Conservation (phyloP, 345 rosid species). For the Eucalyptus camaldulensis region DNA sequence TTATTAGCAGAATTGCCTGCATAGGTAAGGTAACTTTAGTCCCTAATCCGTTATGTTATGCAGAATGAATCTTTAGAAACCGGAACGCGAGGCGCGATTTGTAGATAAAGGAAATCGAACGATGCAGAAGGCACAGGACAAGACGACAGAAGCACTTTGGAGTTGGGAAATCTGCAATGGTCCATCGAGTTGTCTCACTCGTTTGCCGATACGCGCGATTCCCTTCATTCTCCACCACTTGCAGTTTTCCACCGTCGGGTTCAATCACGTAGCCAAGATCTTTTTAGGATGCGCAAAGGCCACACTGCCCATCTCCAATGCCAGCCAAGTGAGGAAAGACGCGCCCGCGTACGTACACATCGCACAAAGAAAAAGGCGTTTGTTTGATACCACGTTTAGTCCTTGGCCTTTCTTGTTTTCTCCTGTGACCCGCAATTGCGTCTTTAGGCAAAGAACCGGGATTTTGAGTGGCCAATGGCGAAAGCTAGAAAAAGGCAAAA, state of each 20-base stretch:
- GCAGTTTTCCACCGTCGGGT: neutral
- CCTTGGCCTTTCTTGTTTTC: neutral
- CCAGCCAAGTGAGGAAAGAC: neutral
- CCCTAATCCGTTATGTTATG: neutral
- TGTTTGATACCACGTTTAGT: slow-evolving; percentile 1
- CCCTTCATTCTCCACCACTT: neutral
- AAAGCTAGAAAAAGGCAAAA: neutral
- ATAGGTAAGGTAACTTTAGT: neutral
- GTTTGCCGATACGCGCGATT: neutral
- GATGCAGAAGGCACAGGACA: neutral
- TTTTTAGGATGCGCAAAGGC: neutral
- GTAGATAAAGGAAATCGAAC: neutral
- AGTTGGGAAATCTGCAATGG: neutral
- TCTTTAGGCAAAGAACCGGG: neutral
- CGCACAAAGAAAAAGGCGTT: neutral
- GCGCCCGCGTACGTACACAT: neutral
- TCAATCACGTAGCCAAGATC: neutral
- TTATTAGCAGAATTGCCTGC: neutral
- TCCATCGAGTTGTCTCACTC: neutral
- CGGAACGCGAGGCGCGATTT: neutral
- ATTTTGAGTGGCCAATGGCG: slow-evolving; percentile 13
- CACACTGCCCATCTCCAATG: neutral
- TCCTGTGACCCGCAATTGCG: neutral
- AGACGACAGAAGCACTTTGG: neutral
- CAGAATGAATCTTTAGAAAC: neutral